Base-by-base conservation (phyloP, 2,329 filamentous ascomycete genomes). In the Nothophoma quercina region DNA sequence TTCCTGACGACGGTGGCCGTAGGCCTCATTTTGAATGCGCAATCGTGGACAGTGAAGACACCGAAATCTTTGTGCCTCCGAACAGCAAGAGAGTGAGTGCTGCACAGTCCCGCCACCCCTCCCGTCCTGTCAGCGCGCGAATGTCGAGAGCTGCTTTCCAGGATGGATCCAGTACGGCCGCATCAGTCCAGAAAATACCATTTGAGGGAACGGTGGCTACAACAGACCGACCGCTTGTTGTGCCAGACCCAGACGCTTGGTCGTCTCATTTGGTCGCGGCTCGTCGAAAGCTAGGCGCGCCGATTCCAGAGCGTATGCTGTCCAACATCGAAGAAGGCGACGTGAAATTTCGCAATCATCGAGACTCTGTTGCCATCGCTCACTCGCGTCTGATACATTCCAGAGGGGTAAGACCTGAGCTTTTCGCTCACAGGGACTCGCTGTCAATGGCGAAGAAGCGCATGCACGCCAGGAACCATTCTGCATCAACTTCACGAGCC, bases 361-460 rank as follows among this genome's bases (percentile, higher is more conserved):
- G 68, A 19, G 68, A 74, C 40, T 74, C 71, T 0, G 55, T 72
- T 0, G 56, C 66, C 1, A 51, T 72, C n/a, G 65, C 68, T 5
- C 65, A 64, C 22, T 59, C 59, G 6, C 65, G 69, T 18, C 53
- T 72, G n/a, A 23, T 64, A 6, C 54, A 51, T 4, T 50, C 63
- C 16, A 51, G 60, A 5, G 54, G 49, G 2, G 29, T 64, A 0
- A 58, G 60, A 7, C 59, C 62, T 0, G 67, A 67, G 22, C 55
- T 67, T 5, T 59, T 65, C 15, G 51, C 58, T n/a, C 62, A 65
- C 26, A 32, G 55, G 7, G 62, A 69, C 32, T 68, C 65, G 1
- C 47, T 65, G 1, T 42, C 46, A 1, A 51, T 67, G n/a, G 65
- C 64, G 8, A 69, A 63, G 51, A 68, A 64, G 55, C 63, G 64